phyloP scores from a whole-genome alignment of 306 rosid species.

The Pachyrhizus erosus region DNA sequence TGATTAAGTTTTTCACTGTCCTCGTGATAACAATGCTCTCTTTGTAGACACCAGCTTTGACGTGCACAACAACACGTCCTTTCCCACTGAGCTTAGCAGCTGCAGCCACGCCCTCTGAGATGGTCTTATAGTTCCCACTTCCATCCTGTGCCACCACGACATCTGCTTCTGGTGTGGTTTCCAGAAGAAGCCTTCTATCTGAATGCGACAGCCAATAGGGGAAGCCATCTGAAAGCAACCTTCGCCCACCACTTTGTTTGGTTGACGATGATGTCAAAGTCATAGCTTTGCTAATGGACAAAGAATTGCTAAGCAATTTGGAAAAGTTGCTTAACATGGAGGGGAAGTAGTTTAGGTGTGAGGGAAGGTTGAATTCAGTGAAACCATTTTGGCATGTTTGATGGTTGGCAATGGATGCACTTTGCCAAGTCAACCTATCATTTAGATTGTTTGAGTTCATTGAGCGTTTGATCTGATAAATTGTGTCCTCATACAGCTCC shows the following conservation, averaged over 20 bases:
- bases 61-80: constrained; percentile 60
- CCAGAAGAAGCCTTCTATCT: constrained; percentile 64
- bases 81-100: constrained; percentile 47
- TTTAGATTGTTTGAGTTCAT: constrained; percentile 40
- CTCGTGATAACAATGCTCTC: constrained; percentile 63
- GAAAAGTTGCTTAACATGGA: constrained; percentile 64
- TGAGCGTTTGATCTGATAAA: constrained; percentile 65
- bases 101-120: constrained; percentile 66
- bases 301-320: constrained; percentile 75
- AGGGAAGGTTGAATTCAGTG: constrained; percentile 52
- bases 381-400: constrained; percentile 85
- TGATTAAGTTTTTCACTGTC: constrained; percentile 61
- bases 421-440: constrained; percentile 68
- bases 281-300: constrained; percentile 55
- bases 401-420: constrained; percentile 82
- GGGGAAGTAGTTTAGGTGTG: constrained; percentile 54
- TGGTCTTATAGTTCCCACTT: constrained; percentile 62
- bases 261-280: neutral
- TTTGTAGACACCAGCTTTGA: constrained; percentile 73
- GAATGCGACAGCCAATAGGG: constrained; percentile 64
- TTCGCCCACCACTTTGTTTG: constrained; percentile 50
- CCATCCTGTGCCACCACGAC: constrained; percentile 79
- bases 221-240: constrained; percentile 49
- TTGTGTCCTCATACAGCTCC: constrained; percentile 75
- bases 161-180: constrained; percentile 44